A percentile compares a stretch with the other conserved stretches of the same genome.
Conservation (phyloP, 2,329 filamentous ascomycete species). For the Pyricularia pennisetigena region DNA sequence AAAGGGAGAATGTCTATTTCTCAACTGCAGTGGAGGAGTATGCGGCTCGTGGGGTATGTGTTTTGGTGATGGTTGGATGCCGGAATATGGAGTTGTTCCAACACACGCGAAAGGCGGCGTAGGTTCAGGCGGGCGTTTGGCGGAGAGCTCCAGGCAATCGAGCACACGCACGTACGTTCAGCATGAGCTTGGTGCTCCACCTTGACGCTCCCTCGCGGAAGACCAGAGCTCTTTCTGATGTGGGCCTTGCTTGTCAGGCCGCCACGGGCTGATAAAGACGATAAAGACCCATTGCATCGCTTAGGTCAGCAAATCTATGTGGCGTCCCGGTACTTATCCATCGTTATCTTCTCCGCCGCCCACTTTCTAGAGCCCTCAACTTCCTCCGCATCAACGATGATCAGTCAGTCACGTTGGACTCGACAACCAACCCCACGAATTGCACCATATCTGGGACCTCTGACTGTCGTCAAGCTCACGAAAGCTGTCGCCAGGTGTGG, state of each 20-base stretch:
- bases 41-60: neutral
- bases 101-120: neutral
- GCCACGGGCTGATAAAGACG: neutral
- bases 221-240: neutral
- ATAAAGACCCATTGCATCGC: neutral
- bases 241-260: conserved; percentile 1
- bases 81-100: conserved; percentile 8
- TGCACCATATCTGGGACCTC: neutral
- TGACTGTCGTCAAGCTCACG: neutral
- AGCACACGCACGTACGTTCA: conserved; percentile 5
- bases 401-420: neutral
- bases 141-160: conserved; percentile 34
- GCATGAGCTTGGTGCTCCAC: neutral
- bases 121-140: neutral
- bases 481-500: neutral
- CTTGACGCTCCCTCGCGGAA: neutral
- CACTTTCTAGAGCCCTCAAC: neutral
- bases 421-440: neutral
- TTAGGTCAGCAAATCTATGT: neutral
- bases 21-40: neutral
- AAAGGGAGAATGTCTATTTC: neutral
- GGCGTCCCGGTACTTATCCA: neutral
- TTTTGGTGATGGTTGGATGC: conserved; percentile 7
- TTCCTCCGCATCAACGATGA: neutral
- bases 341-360: neutral